A percentile compares a stretch with the other conserved stretches of the same genome.
Conservation (phyloP, 495 filamentous ascomycete species). For the Xylona heveae region DNA sequence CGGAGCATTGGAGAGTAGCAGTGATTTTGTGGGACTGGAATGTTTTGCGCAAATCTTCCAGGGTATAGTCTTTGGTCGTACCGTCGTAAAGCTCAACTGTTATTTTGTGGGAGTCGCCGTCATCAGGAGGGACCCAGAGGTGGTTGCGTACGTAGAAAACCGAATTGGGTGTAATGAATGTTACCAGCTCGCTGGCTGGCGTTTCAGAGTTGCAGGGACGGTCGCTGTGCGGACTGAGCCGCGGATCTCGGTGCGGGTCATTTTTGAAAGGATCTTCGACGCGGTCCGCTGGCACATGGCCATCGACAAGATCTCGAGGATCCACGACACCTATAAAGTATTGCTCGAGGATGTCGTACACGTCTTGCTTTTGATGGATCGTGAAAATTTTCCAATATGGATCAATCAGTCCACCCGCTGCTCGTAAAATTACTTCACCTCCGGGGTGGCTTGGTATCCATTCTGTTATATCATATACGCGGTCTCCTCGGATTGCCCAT, state of each 20-base stretch:
- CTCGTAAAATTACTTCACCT: slow-evolving; percentile 35
- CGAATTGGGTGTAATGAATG: slow-evolving; percentile 29
- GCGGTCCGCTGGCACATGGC: slow-evolving; percentile 18
- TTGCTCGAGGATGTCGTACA: slow-evolving; percentile 31
- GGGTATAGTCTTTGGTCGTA: slow-evolving; percentile 23
- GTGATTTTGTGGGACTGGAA: slow-evolving; percentile 34
- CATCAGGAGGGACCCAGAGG: slow-evolving; percentile 31
- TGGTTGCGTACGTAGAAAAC: slow-evolving; percentile 42
- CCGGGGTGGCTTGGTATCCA: slow-evolving; percentile 36
- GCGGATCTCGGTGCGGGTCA: slow-evolving; percentile 27
- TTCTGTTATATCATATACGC: slow-evolving; percentile 38
- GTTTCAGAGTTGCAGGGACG: slow-evolving; percentile 37
- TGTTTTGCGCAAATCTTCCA: slow-evolving; percentile 27
- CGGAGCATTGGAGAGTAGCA: slow-evolving; percentile 35
- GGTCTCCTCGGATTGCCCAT: slow-evolving; percentile 29
- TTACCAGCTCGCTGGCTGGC: slow-evolving; percentile 20
- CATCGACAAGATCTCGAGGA: slow-evolving; percentile 26
- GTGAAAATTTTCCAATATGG: slow-evolving; percentile 43
- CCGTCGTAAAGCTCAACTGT: slow-evolving; percentile 33
- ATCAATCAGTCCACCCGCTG: slow-evolving; percentile 31
- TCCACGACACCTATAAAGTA: slow-evolving; percentile 32
- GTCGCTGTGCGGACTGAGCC: slow-evolving; percentile 22
- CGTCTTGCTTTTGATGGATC: slow-evolving; percentile 34
- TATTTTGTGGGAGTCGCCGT: slow-evolving; percentile 23
- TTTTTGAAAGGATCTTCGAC: slow-evolving; percentile 33